A percentile compares a stretch with the other conserved stretches of the same genome.
Evolutionary conservation across 75 land plant genomes (phyloP).

Genomic region (Pinus taeda): DNA sequence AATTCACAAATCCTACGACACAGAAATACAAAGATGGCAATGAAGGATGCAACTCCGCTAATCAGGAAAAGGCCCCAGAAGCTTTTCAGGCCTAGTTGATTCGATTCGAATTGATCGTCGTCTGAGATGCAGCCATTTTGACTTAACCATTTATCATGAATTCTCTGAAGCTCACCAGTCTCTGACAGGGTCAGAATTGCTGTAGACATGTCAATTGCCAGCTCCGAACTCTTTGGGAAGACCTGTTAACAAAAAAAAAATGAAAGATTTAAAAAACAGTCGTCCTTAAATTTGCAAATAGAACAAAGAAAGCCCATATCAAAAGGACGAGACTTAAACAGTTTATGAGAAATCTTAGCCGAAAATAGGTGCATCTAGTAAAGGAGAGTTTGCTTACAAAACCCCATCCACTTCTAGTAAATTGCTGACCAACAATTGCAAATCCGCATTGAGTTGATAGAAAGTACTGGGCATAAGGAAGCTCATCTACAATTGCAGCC

Average conservation of each 20-base stretch:
- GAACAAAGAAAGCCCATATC: not conserved
- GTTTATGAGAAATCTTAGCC: not conserved
- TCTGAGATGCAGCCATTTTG: conserved; percentile 36
- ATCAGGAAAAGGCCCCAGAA: conserved; percentile 88
- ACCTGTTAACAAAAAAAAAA: conserved; percentile 42
- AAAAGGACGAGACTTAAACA: not conserved
- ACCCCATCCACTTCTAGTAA: conserved; percentile 91
- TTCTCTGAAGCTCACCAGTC: conserved; percentile 81
- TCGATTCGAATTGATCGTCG: conserved; percentile 21
- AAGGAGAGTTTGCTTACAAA: conserved; percentile 55
- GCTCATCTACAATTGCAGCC: conserved; percentile 87
- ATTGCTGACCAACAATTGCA: conserved; percentile 55
- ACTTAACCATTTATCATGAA: conserved; percentile 80
- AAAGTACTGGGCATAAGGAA: conserved; percentile 74
- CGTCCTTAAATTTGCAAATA: not conserved
- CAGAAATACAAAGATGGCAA: conserved; percentile 49
- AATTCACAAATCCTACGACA: conserved; percentile 36
- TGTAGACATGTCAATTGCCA: conserved; percentile 90
- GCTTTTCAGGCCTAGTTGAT: conserved; percentile 55
- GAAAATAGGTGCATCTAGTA: not conserved
- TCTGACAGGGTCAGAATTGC: conserved; percentile 89
- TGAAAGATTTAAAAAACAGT: conserved; percentile 10
- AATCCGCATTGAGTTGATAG: conserved; percentile 55
- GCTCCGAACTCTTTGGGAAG: conserved; percentile 88
- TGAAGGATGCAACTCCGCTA: conserved; percentile 51